Evolutionary conservation across 495 filamentous ascomycete genomes (phyloP), one percentile per base, ranked within the genome.

Genomic region (Hyphodiscus hymeniophilus): DNA sequence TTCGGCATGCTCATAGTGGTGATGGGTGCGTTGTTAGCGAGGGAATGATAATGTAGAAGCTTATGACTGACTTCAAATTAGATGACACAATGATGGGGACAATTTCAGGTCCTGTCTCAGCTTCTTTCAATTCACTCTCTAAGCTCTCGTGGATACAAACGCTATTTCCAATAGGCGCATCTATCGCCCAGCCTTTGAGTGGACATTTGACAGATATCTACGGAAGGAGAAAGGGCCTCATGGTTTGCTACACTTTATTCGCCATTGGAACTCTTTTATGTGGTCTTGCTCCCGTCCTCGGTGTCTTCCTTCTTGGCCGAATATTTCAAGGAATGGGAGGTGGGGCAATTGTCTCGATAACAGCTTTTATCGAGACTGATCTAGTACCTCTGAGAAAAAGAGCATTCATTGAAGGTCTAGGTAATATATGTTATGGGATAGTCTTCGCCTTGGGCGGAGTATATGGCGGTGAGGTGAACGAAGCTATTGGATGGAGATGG

Each of bases 251-350:
- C 18, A 7, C 33, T 13, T 7, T 34, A 8, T 51, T 51, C 17
- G 18, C 30, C 3, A 18, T 41, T 22, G 49, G 49, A 15, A 40
- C 18, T 32, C 8, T 35, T 2, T 15, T 51, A 12, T 45, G 41
- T 42, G 49, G 42, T 3, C 33, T 51, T 2, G 22, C 33, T 5
- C 5, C 12, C 1, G 2, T 4, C 2, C 12, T 21, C 24, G 6
- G 18, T 10, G 38, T 30, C 6, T 11, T 52, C 11, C 3, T 52
- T n/a, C 7, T 42, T 2, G 89, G 90, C 11, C 74, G 89, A 6
- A 77, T 94, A n/a, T 61, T 95, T 0, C 85, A 87, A 17, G 89
- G 89, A 2, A 77, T 89, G 15, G 89, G 89, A 2, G 89, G 89
- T 0, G 89, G 88, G 4, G 87, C 87, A 7, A 57, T 95, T 28